These are phyloP conservation scores for Neobulgaria alba DNA, from an alignment of 2,329 filamentous ascomycete species.

Conservation along the genomic window DNA sequence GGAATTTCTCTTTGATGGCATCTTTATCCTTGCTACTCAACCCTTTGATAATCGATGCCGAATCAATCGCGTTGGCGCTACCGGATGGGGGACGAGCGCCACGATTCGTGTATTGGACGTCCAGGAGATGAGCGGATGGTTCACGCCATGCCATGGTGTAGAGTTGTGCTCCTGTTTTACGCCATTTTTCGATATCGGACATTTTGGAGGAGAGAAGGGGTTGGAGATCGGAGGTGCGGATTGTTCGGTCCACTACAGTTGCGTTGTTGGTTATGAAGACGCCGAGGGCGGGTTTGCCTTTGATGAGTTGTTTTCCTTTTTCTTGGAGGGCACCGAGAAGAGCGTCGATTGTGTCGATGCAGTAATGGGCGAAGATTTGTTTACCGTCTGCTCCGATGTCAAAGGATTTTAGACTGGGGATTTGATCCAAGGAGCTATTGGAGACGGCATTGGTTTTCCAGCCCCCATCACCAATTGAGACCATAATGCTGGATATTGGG, in stretches of 20 bases:
- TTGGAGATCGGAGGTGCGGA: constrained; percentile 70
- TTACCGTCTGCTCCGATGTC: constrained; percentile 84
- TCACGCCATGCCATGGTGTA: constrained; percentile 89
- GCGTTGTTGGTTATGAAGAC: constrained; percentile 89
- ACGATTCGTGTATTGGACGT: constrained; percentile 85
- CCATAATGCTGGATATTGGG: constrained; percentile 81
- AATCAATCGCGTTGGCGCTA: constrained; percentile 57
- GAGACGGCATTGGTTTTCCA: constrained; percentile 57
- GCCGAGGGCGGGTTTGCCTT: constrained; percentile 69
- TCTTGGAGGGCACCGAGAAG: constrained; percentile 67
- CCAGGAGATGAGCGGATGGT: constrained; percentile 73
- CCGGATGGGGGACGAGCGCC: constrained; percentile 60
- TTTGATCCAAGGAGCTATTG: constrained; percentile 51
- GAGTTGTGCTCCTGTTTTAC: constrained; percentile 72
- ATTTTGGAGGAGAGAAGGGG: constrained; percentile 61
- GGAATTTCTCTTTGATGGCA: constrained; percentile 92
- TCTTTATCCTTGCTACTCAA: constrained; percentile 89
- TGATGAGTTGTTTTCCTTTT: constrained; percentile 64
- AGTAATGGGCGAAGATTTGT: constrained; percentile 84
- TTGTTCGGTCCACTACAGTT: constrained; percentile 74
- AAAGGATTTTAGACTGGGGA: constrained; percentile 67
- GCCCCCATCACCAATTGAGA: constrained; percentile 85
- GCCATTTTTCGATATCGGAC: constrained; percentile 67
- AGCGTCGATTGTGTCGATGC: constrained; percentile 77
- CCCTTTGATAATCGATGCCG: constrained; percentile 72